phyloP scores from a whole-genome alignment of 2,329 filamentous ascomycete genomes.

The Colletotrichum viniferum region DNA sequence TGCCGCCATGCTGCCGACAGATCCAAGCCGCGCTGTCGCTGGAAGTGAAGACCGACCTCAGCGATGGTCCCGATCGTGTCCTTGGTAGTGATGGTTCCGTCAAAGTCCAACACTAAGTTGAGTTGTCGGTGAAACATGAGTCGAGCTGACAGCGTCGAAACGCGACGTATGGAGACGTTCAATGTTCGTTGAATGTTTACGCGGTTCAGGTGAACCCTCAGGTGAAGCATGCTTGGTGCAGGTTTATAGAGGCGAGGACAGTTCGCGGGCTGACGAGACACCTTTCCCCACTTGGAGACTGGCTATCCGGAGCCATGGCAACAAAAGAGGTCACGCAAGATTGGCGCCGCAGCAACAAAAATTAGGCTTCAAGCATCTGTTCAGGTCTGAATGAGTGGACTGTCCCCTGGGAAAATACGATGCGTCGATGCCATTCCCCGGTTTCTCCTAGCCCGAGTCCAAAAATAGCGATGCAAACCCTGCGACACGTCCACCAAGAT shows the following conservation, averaged over 20 bases:
- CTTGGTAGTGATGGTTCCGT: constrained; percentile 60
- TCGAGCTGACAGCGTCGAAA: background rate
- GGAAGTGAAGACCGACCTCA: constrained; percentile 42
- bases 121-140: constrained; percentile 25
- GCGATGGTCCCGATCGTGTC: constrained; percentile 59
- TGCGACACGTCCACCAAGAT: background rate
- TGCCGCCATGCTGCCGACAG: constrained; percentile 46
- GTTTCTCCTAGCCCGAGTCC: background rate
- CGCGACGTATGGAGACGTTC: background rate
- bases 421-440: background rate
- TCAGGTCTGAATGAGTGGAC: background rate
- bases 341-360: background rate
- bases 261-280: background rate
- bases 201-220: background rate
- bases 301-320: background rate
- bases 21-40: constrained; percentile 29
- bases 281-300: background rate
- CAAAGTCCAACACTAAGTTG: constrained; percentile 62
- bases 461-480: background rate
- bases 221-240: background rate
- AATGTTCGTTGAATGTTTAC: background rate
- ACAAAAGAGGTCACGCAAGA: background rate
- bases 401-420: background rate
- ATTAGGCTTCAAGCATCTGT: background rate
- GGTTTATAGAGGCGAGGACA: background rate